Conservation (phyloP, 768 basidiomycete species). For the Rhizopogon sp. region DNA sequence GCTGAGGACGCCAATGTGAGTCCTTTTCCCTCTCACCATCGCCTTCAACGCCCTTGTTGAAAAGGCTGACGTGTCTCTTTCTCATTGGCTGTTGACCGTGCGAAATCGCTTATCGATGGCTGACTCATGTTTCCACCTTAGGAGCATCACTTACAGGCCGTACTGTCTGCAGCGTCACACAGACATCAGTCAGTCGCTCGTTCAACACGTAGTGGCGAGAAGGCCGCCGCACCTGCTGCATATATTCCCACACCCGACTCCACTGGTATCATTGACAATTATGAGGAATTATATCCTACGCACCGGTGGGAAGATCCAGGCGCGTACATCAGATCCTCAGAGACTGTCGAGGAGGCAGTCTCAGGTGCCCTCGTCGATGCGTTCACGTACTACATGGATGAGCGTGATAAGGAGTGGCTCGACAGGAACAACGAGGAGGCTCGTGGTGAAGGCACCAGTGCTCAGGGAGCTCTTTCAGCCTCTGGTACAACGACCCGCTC, state of each 20-base stretch:
- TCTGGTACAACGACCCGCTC: slow-evolving; percentile 50
- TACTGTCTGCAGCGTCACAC: slow-evolving; percentile 49
- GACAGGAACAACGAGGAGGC: slow-evolving; percentile 87
- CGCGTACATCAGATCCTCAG: slow-evolving; percentile 76
- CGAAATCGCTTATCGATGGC: slow-evolving; percentile 46
- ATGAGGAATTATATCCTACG: slow-evolving; percentile 68
- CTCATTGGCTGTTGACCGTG: slow-evolving; percentile 43
- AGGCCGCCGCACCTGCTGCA: slow-evolving; percentile 42
- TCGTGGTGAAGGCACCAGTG: slow-evolving; percentile 79
- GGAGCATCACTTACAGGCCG: slow-evolving; percentile 58
- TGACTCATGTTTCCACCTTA: slow-evolving; percentile 40
- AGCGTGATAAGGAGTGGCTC: slow-evolving; percentile 93
- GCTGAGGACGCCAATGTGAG: slow-evolving; percentile 93
- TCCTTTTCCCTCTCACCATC: slow-evolving; percentile 31
- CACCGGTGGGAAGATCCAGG: slow-evolving; percentile 71
- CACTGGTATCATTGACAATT: slow-evolving; percentile 73
- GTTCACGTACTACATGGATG: slow-evolving; percentile 92
- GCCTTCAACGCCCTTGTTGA: slow-evolving; percentile 38
- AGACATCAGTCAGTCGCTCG: slow-evolving; percentile 36
- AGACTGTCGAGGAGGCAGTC: slow-evolving; percentile 78
- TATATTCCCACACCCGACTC: slow-evolving; percentile 95
- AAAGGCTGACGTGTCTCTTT: slow-evolving; percentile 34
- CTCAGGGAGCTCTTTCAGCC: slow-evolving; percentile 60
- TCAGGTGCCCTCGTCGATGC: slow-evolving; percentile 61
- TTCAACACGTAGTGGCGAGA: slow-evolving; percentile 31